Conservation (phyloP, 441 rosid genomes). For the Cnidoscolus chayamansa region DNA sequence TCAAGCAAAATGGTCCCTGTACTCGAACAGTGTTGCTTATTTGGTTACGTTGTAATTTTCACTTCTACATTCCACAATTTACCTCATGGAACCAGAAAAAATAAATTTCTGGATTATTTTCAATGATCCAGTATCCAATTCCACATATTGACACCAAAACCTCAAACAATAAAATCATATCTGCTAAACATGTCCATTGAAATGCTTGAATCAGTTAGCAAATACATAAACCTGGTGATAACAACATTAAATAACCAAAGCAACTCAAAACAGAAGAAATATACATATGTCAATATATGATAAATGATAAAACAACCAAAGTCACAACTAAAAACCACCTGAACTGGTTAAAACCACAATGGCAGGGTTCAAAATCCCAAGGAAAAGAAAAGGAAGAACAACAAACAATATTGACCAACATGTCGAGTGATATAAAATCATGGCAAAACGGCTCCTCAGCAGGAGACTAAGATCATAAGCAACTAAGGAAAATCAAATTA, state of each 20-base stretch:
- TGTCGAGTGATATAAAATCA: background rate
- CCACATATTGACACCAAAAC: background rate
- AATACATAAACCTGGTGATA: background rate
- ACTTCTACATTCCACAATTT: background rate
- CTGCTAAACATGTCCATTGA: background rate
- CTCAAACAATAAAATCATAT: background rate
- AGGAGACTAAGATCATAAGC: background rate
- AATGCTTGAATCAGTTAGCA: background rate
- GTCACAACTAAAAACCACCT: too few relatives aligned
- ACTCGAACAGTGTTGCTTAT: background rate
- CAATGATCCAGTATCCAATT: background rate
- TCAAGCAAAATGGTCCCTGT: background rate
- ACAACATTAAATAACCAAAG: background rate
- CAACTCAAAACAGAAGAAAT: background rate
- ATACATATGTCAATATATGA: background rate
- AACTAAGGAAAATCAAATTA: background rate
- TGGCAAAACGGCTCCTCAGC: background rate
- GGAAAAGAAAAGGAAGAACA: background rate
- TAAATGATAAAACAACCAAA: too few relatives aligned
- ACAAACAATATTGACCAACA: background rate
- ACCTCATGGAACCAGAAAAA: background rate
- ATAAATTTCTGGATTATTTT: background rate
- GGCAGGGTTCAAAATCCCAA: background rate
- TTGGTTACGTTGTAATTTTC: background rate
- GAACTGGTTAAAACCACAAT: background rate